A percentile compares a stretch with the other conserved stretches of the same genome.
Conservation (phyloP, 2,329 filamentous ascomycete genomes). For the Pseudogymnoascus pannorum region DNA sequence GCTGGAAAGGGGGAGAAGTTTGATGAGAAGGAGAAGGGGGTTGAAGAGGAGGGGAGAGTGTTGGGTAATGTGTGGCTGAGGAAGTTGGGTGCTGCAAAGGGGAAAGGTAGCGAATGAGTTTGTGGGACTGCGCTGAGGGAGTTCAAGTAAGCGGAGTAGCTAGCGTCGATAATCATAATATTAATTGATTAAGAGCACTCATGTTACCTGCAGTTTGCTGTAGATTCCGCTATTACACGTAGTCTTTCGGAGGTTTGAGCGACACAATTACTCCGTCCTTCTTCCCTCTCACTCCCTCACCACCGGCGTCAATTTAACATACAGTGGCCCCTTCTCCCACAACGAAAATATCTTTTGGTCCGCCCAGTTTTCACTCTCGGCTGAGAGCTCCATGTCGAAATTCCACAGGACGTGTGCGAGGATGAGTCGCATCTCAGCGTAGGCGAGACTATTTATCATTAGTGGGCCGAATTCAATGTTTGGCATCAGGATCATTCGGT, state of each 20-base stretch:
- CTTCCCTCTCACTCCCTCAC: not conserved
- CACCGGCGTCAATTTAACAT: constrained; percentile 12
- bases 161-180: not conserved
- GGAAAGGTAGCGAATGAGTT: not conserved
- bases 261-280: not conserved
- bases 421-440: constrained; percentile 18
- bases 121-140: not conserved
- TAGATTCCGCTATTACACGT: not conserved
- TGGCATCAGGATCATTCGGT: not conserved
- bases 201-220: not conserved
- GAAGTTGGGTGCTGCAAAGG: constrained; percentile 28
- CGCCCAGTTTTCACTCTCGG: constrained; percentile 13
- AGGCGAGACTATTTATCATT: constrained; percentile 12
- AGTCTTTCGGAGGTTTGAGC: not conserved
- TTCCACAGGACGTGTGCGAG: constrained; percentile 24
- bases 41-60: constrained; percentile 31
- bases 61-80: constrained; percentile 35
- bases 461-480: not conserved
- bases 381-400: constrained; percentile 17
- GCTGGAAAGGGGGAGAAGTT: constrained; percentile 38
- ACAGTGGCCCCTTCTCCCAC: constrained; percentile 18
- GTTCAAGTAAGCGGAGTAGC: not conserved
- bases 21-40: constrained; percentile 28
- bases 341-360: constrained; percentile 16
- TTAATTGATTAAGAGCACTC: not conserved